phyloP scores from a whole-genome alignment of 179 eudicot genomes.

The Gypsophila paniculata region DNA sequence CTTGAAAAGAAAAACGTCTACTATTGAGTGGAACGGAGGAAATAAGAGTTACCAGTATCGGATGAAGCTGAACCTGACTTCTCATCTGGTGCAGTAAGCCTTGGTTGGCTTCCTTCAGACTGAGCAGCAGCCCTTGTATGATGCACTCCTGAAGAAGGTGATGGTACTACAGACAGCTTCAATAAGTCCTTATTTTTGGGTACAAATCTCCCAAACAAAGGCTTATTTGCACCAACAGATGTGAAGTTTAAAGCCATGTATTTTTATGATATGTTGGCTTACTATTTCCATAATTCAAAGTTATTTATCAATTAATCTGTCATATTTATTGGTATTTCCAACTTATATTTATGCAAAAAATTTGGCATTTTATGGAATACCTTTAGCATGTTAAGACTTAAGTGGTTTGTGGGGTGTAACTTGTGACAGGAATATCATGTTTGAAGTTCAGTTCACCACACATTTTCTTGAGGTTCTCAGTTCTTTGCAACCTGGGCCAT shows the following conservation, averaged over 20 bases:
- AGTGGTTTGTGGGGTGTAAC: neutral
- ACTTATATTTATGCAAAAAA: conserved; percentile 4
- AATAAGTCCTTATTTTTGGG: conserved; percentile 15
- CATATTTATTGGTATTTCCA: neutral
- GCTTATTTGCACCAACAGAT: conserved; percentile 20
- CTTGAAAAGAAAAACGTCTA: no score
- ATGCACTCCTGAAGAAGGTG: conserved; percentile 6
- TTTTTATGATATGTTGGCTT: conserved; percentile 10
- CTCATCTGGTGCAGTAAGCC: conserved; percentile 17
- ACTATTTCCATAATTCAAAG: conserved; percentile 20
- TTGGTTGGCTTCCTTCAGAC: conserved; percentile 27
- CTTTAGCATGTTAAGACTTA: neutral
- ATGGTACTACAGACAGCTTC: neutral
- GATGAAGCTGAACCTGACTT: conserved; percentile 8
- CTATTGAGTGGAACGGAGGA: no score
- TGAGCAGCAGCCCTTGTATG: conserved; percentile 24
- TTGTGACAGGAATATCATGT: neutral
- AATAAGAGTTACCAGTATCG: conserved; percentile 19
- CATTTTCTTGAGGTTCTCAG: conserved; percentile 32
- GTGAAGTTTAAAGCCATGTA: conserved; percentile 38
- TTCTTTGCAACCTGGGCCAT: conserved; percentile 7
- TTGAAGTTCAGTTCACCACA: conserved; percentile 24
- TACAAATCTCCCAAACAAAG: conserved; percentile 15
- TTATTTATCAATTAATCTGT: conserved; percentile 13
- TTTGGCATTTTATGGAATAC: conserved; percentile 9